A percentile compares a stretch with the other conserved stretches of the same genome.
Evolutionary conservation across 1,139 yeast species (phyloP).

Genomic region (Kurtzmaniella quercitrusa): DNA sequence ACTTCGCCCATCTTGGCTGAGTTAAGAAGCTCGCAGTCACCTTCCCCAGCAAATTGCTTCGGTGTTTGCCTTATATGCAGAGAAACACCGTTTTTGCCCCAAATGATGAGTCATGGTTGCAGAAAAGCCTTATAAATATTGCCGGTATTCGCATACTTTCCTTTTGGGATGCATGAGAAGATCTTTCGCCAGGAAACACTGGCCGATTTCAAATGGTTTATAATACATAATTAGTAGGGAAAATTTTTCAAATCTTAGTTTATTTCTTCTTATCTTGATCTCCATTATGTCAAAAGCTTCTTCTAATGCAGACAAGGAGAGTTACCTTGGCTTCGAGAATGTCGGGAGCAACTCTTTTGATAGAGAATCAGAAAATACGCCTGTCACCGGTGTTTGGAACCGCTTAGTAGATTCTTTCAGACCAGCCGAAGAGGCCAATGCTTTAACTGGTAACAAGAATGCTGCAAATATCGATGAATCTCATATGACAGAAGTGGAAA

Average conservation of each 20-base stretch:
- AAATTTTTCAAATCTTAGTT: not conserved
- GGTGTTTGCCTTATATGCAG: not conserved
- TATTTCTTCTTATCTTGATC: not conserved
- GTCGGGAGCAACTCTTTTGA: conserved; percentile 8
- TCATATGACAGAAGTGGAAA: conserved; percentile 30
- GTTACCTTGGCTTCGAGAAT: conserved; percentile 10
- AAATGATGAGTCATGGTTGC: conserved; percentile 5
- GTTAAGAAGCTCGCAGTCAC: not conserved
- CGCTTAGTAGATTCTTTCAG: conserved; percentile 33
- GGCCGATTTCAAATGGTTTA: not conserved
- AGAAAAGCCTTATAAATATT: conserved; percentile 3
- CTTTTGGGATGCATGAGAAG: not conserved
- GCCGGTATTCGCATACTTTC: not conserved
- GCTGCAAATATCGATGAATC: conserved; percentile 15
- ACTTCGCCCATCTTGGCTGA: not conserved
- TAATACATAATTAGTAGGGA: not conserved
- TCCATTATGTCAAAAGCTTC: not conserved
- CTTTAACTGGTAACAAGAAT: conserved; percentile 16
- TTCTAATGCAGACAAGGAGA: conserved; percentile 3
- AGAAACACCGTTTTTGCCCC: conserved; percentile 1
- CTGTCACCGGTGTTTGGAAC: conserved; percentile 13
- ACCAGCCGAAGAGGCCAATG: conserved; percentile 23
- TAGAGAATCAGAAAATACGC: not conserved
- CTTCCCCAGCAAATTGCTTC: not conserved
- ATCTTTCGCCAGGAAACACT: not conserved